Percentiles rank a stretch among this genome's conserved stretches.
These are phyloP conservation scores for Pleurotus tuber-regium DNA, from an alignment of 768 basidiomycete species.

Conservation along the genomic window DNA sequence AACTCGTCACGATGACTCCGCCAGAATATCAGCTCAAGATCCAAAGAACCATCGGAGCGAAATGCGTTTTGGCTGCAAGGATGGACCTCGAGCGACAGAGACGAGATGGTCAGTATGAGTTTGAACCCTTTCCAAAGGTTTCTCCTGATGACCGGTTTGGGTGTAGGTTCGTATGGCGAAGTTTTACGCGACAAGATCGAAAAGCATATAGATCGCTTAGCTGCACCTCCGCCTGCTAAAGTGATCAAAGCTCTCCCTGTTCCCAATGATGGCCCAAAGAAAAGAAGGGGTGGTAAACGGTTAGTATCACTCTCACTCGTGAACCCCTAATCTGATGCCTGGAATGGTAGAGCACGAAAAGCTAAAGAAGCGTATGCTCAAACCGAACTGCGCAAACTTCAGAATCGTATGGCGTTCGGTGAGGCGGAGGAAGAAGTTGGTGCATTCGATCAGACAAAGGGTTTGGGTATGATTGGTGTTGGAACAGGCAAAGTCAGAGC, in stretches of 20 bases:
- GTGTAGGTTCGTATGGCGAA: slow-evolving; percentile 74
- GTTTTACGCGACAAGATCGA: slow-evolving; percentile 85
- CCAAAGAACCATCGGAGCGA: slow-evolving; percentile 92
- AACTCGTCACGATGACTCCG: slow-evolving; percentile 81
- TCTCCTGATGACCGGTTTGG: neutral
- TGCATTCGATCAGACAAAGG: slow-evolving; percentile 96
- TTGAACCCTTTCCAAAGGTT: no score
- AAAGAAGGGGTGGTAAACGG: slow-evolving; percentile 94
- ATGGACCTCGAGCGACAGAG: slow-evolving; percentile 90
- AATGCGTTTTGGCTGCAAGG: slow-evolving; percentile 83
- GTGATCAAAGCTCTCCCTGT: slow-evolving; percentile 91
- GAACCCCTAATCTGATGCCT: neutral
- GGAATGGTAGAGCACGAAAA: slow-evolving; percentile 73
- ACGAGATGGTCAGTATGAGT: slow-evolving; percentile 76
- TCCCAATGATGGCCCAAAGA: slow-evolving; percentile 94
- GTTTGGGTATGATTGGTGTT: slow-evolving; percentile 93
- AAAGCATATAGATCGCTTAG: slow-evolving; percentile 85
- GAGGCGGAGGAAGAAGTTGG: slow-evolving; percentile 95
- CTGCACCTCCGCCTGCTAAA: slow-evolving; percentile 93
- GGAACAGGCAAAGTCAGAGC: slow-evolving; percentile 89
- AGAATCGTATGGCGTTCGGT: slow-evolving; percentile 96
- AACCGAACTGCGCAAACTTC: slow-evolving; percentile 94
- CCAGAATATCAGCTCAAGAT: slow-evolving; percentile 89
- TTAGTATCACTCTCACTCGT: slow-evolving; percentile 30
- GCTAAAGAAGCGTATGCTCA: slow-evolving; percentile 98